A percentile compares a stretch with the other conserved stretches of the same genome.
Evolutionary conservation across 2,329 filamentous ascomycete genomes (phyloP).

Genomic region (Colletotrichum caudatum): DNA sequence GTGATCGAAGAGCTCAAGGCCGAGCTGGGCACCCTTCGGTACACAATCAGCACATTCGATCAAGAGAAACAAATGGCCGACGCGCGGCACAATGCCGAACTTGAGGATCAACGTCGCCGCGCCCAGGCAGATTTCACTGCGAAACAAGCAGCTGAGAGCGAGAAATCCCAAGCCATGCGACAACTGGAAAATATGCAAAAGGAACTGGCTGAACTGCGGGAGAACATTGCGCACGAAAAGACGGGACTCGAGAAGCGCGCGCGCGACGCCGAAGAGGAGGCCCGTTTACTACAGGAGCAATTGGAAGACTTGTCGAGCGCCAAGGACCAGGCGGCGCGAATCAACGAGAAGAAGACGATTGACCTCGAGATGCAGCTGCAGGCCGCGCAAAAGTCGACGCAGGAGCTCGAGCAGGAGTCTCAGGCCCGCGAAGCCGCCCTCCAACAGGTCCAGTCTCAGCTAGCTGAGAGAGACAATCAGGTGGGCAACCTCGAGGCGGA

Average conservation of each 20-base stretch:
- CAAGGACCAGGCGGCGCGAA: constrained; percentile 77
- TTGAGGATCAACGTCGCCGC: constrained; percentile 82
- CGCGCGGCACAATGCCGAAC: constrained; percentile 84
- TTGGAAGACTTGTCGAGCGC: constrained; percentile 75
- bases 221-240: constrained; percentile 65
- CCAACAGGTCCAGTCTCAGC: constrained; percentile 72
- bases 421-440: constrained; percentile 67
- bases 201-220: constrained; percentile 66
- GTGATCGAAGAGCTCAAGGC: constrained; percentile 85
- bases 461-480: constrained; percentile 77
- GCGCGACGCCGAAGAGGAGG: constrained; percentile 79
- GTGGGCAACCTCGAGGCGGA: constrained; percentile 84
- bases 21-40: constrained; percentile 87
- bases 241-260: constrained; percentile 76
- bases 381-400: constrained; percentile 59
- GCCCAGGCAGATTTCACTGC: constrained; percentile 88
- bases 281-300: constrained; percentile 81
- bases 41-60: constrained; percentile 87
- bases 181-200: constrained; percentile 63
- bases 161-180: constrained; percentile 61
- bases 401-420: constrained; percentile 71
- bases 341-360: constrained; percentile 65
- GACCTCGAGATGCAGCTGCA: constrained; percentile 67
- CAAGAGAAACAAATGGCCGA: constrained; percentile 87
- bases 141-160: constrained; percentile 69